phyloP scores from a whole-genome alignment of 257 asterid genomes.

The Paraleonurus japonicus region DNA sequence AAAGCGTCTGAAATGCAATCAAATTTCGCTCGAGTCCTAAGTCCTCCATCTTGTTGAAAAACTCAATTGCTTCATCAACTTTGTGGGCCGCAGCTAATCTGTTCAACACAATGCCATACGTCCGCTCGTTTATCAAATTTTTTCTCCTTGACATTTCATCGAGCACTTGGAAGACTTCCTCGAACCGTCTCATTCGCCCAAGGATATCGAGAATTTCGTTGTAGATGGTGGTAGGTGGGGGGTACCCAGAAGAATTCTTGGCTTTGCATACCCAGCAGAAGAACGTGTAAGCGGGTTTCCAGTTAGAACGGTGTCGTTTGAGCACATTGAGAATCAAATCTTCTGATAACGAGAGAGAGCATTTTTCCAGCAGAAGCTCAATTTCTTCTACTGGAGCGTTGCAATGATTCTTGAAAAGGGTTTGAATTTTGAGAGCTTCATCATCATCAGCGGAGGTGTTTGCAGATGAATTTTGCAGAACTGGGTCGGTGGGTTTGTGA shows the following conservation, averaged over 20 bases:
- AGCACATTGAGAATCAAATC: constrained; percentile 64
- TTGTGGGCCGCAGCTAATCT: constrained; percentile 65
- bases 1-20: constrained; percentile 69
- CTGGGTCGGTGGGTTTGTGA: constrained; percentile 11
- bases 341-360: constrained; percentile 40
- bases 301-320: constrained; percentile 68
- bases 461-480: constrained; percentile 7
- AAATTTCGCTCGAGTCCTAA: constrained; percentile 54
- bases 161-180: constrained; percentile 57
- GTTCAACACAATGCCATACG: constrained; percentile 42
- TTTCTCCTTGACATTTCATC: constrained; percentile 67
- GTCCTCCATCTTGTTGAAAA: constrained; percentile 46
- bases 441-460: constrained; percentile 34
- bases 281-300: constrained; percentile 69
- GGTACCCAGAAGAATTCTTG: constrained; percentile 20
- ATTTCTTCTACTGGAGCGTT: constrained; percentile 34
- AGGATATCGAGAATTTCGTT: constrained; percentile 65
- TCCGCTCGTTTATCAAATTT: constrained; percentile 40
- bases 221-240: constrained; percentile 38
- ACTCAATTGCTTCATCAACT: constrained; percentile 62
- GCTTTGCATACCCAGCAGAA: constrained; percentile 50
- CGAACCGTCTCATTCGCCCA: constrained; percentile 56
- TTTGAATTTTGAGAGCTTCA: constrained; percentile 54
- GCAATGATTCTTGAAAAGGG: constrained; percentile 46
- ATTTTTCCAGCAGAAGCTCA: constrained; percentile 40